phyloP scores from a whole-genome alignment of 2,329 filamentous ascomycete genomes.

The Sporothrix curviconia region DNA sequence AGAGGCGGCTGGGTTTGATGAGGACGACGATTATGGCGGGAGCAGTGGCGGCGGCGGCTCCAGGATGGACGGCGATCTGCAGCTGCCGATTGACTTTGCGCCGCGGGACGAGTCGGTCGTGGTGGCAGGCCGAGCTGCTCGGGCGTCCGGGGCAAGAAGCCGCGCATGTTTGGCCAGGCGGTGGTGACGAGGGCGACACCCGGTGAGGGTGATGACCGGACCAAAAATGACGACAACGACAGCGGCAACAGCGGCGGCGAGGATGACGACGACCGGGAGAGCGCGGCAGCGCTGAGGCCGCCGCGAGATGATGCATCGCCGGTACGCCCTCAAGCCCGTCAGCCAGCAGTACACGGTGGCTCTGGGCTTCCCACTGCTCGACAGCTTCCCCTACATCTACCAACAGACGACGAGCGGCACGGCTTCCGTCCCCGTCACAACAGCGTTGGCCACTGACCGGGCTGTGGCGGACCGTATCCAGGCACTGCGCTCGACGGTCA shows the following conservation, averaged over 20 bases:
- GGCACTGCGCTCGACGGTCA: conserved; percentile 53
- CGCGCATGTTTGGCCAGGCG: conserved; percentile 39
- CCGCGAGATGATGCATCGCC: conserved; percentile 20
- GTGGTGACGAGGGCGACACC: conserved; percentile 28
- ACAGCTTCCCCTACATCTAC: conserved; percentile 79
- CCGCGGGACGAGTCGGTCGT: conserved; percentile 32
- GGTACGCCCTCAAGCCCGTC: conserved; percentile 24
- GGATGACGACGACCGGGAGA: not conserved
- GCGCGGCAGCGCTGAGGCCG: conserved; percentile 1
- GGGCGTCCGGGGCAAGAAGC: conserved; percentile 17
- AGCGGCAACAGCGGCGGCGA: conserved; percentile 21
- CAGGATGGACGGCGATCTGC: conserved; percentile 20
- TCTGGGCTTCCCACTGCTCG: conserved; percentile 67
- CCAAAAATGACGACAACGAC: no score
- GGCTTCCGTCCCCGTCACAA: conserved; percentile 42
- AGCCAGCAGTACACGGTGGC: conserved; percentile 35
- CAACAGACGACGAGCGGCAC: conserved; percentile 31
- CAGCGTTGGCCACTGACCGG: conserved; percentile 67
- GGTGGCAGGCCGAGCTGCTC: conserved; percentile 13
- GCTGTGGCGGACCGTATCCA: conserved; percentile 64
- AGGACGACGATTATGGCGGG: conserved; percentile 26
- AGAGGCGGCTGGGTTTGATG: conserved; percentile 16
- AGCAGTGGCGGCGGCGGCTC: conserved; percentile 13
- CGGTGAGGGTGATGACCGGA: conserved; percentile 22
- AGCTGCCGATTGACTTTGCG: conserved; percentile 36